Evolutionary conservation across 768 basidiomycete genomes (phyloP), one percentile per base, ranked within the genome.

Genomic region (Lactarius deliciosus): DNA sequence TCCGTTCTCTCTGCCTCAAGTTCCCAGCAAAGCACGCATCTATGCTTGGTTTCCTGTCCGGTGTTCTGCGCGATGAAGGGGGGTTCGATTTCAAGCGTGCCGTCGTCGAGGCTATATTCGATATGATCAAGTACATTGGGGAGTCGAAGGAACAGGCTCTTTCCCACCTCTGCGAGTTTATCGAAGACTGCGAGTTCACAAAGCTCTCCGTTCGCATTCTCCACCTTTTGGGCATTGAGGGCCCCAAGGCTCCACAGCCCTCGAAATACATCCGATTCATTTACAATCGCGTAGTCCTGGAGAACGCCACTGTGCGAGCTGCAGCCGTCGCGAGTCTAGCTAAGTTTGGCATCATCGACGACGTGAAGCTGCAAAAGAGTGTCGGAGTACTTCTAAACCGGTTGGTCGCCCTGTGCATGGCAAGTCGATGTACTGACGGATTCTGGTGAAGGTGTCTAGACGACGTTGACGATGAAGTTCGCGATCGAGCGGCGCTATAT

Each of bases 11-110:
- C 36, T 98, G 96, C 79, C 89, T 99, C 80, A 99, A 99, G 78
- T 99, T 99, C 84, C 97, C 97, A 2, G 80, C 90, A 38, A 99
- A 99, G 80, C 95, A 99, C 74, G 90, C 86, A 1, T 91, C 94
- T 47, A 98, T 99, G 96, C 89, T 99, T 64, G 86, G 90, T 5
- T 99, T 99, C 87, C 84, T 99, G 38, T 95, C 94, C 55, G 94
- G 96, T 62, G 93, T 98, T 32, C 85, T 99, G 57, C 89, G 97
- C 56, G 97, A 99, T 73, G 97, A 99, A 78, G 97, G 97, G 64
- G 97, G 97, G 6, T 98, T 98, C 77, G 97, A 99, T 75, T 99
- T 98, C 83, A 99, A 99, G 80, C 94, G 96, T 56, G 94, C 97
- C 8, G 94, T 98, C 57, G 97, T 99, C 40, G 97, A 98, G 78